phyloP scores from a whole-genome alignment of 305 asterid genomes.

The Withania somnifera region DNA sequence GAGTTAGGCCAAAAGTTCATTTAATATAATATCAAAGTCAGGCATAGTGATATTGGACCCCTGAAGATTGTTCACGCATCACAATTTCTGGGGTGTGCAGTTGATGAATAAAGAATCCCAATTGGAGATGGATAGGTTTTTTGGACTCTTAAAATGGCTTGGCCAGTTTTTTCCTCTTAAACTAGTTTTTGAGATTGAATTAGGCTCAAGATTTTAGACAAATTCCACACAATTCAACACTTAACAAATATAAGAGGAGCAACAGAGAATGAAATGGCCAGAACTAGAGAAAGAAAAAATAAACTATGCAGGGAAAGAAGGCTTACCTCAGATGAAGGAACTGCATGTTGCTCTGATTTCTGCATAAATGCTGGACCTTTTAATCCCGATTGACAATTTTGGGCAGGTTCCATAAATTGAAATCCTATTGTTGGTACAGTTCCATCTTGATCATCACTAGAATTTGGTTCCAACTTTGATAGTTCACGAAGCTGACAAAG shows the following conservation, averaged over 20 bases:
- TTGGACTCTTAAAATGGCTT: neutral
- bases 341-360: slow-evolving; percentile 21
- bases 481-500: slow-evolving; percentile 66
- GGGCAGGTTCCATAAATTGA: slow-evolving; percentile 24
- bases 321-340: slow-evolving; percentile 47
- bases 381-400: slow-evolving; percentile 17
- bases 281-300: too few species aligned
- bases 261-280: neutral
- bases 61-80: too few species aligned
- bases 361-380: slow-evolving; percentile 17
- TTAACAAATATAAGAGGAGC: neutral
- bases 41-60: too few species aligned
- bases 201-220: neutral
- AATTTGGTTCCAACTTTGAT: slow-evolving; percentile 57
- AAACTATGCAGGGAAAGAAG: neutral
- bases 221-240: neutral
- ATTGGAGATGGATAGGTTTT: too few species aligned
- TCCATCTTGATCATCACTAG: slow-evolving; percentile 32
- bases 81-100: too few species aligned
- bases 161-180: neutral
- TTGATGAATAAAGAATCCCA: too few species aligned
- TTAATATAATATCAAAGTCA: too few species aligned
- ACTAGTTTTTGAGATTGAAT: neutral
- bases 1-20: too few species aligned
- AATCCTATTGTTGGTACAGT: slow-evolving; percentile 19